phyloP scores from a whole-genome alignment of 1,284 basidiomycete genomes.

The Mycena citricolor region DNA sequence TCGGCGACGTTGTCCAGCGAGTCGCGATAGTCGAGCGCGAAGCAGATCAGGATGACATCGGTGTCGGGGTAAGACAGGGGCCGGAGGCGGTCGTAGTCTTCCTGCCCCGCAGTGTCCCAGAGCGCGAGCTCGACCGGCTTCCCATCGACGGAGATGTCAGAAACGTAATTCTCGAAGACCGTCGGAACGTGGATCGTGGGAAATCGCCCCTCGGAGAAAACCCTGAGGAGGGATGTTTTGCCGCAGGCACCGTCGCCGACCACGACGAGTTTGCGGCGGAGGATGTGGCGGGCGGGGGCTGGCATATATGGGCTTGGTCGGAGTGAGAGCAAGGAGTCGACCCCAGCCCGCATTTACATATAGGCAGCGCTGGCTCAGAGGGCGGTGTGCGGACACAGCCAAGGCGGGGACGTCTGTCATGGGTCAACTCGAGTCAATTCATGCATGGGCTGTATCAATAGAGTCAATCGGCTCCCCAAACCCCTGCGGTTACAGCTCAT shows the following conservation, averaged over 20 bases:
- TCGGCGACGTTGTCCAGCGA: slow-evolving; percentile 95
- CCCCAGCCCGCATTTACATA: too few species aligned
- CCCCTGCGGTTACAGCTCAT: too few species aligned
- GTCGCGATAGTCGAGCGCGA: slow-evolving; percentile 89
- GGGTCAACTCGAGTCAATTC: too few species aligned
- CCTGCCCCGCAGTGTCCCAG: slow-evolving; percentile 30
- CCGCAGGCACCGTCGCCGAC: slow-evolving; percentile 5
- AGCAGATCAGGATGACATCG: slow-evolving; percentile 92
- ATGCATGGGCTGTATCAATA: too few species aligned
- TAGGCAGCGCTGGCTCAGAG: too few species aligned
- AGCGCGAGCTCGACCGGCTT: slow-evolving; percentile 1
- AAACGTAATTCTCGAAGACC: slow-evolving; percentile 6
- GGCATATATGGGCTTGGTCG: too few species aligned
- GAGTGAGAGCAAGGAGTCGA: too few species aligned
- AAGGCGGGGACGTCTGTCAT: too few species aligned
- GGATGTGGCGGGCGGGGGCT: slow-evolving; percentile 55
- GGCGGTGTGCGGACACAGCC: too few species aligned
- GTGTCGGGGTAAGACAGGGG: slow-evolving; percentile 91
- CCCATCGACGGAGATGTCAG: slow-evolving; percentile 1
- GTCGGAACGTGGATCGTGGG: slow-evolving; percentile 3
- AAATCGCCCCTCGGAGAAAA: slow-evolving; percentile 3
- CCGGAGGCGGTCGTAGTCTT: slow-evolving; percentile 87
- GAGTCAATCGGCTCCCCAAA: too few species aligned
- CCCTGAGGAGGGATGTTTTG: slow-evolving; percentile 5
- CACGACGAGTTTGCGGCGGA: slow-evolving; percentile 4